Base-by-base conservation (phyloP, 192 early-diverging fungal genomes). In the Coemansia sp. region DNA sequence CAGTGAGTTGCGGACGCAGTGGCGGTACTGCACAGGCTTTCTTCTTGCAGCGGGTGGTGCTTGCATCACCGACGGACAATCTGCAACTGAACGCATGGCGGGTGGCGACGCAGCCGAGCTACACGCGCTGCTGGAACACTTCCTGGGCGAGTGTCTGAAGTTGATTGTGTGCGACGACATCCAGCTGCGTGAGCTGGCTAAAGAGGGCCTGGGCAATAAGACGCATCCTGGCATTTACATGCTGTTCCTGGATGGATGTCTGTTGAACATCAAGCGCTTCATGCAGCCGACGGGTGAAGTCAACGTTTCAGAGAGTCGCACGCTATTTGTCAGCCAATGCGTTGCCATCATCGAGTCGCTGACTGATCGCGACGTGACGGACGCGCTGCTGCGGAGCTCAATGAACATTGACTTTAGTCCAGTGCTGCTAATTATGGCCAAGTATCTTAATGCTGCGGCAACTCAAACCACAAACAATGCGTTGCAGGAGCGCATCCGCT, bases 251-350 rank as follows among this genome's bases (percentile, higher is more conserved):
- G 75, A 76, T 31, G 74, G 75, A 25, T 76, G 70, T 48, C 51
- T 77, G 58, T 57, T 74, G 32, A 77, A 70, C 62, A 73, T 83
- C 62, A 71, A 71, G 56, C 74, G 82, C 23, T 83, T 83, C 52
- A 74, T 83, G 65, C 71, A 56, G 48, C 54, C 74, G 4, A 69
- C 65, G 3, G 82, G 82, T 62, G 82, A 83, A 26, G 74, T 82
- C 64, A 76, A 58, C 31, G 74, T 76, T 19, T 76, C 74, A 1
- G 79, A 82, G 49, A 82, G 79, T 54, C 79, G 75, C 61, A 82
- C 79, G 50, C 58, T 82, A 49, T 82, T 77, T 70, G 75, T 82
- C 54, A 75, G 79, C 56, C 79, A 82, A 71, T 77, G 70, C n/a
- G 73, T 77, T 49, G 71, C 60, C 30, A 77, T 82, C 30, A 77